These are phyloP conservation scores for Auriscalpium vulgare DNA, from an alignment of 768 basidiomycete genomes.

Conservation along the genomic window DNA sequence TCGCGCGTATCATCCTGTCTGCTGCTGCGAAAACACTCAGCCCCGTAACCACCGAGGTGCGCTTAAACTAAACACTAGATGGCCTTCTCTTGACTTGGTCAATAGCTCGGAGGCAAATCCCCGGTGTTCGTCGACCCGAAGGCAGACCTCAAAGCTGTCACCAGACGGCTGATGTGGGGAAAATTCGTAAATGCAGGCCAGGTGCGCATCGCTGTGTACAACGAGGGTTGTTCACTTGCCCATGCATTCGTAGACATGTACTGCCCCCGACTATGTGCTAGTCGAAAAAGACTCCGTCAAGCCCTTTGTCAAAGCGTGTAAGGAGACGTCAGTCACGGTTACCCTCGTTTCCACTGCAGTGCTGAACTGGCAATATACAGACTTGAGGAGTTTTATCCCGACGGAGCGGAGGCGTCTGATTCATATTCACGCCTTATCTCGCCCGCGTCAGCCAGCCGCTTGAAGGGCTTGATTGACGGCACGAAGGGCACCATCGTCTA, in stretches of 20 bases:
- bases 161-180: constrained; percentile 77
- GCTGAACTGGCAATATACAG: constrained; percentile 21
- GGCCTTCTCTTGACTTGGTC: not conserved
- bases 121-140: constrained; percentile 68
- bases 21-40: constrained; percentile 76
- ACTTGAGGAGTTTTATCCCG: constrained; percentile 49
- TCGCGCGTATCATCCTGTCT: constrained; percentile 58
- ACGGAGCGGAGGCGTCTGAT: constrained; percentile 33
- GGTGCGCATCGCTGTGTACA: constrained; percentile 13
- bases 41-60: constrained; percentile 52
- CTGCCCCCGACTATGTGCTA: constrained; percentile 52
- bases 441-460: constrained; percentile 43
- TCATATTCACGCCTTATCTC: constrained; percentile 48
- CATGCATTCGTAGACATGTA: constrained; percentile 46
- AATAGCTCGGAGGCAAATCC: constrained; percentile 62
- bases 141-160: constrained; percentile 56
- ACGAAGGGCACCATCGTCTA: constrained; percentile 59
- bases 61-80: not conserved
- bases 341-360: not conserved
- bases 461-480: constrained; percentile 53
- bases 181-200: constrained; percentile 65
- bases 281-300: constrained; percentile 35
- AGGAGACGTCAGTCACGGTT: constrained; percentile 30
- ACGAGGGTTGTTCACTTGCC: not conserved
- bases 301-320: constrained; percentile 30